Evolutionary conservation across 2,329 filamentous ascomycete species (phyloP), one percentile per base, ranked within the genome.

Genomic region (Colletotrichum acutatum): DNA sequence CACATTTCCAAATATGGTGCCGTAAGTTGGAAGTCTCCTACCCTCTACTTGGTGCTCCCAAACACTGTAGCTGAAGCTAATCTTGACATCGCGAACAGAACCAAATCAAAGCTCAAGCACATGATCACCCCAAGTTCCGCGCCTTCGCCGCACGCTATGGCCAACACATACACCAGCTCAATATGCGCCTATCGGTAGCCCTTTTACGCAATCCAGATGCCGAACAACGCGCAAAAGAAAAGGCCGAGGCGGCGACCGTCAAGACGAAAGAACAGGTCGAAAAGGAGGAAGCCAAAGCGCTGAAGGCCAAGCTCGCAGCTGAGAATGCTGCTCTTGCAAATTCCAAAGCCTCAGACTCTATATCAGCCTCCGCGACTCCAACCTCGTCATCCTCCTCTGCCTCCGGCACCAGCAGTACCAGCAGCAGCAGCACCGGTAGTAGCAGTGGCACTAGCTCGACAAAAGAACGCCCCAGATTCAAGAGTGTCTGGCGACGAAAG

Each of bases 1-100:
- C 90, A 92, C 79, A 82, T 92, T 66, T 92, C 90, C 68, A 92
- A 92, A 82, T 92, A 92, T 85, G 90, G 90, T 78, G 90, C 91
- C 68, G 90, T 92, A 88, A 76, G 90, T 83, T 59, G 60, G n/a
- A 19, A 56, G n/a, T 12, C 54, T 65, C 30, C 19, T 22, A 22
- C 1, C 8, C 42, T n/a, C 8, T 22, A n/a, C 42, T 11, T 5
- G 16, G 22, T 22, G 16, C 19, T 19, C 8, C 19, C 7, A n/a
- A 11, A 24, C 1, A 26, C 28, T 16, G 5, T 49, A n/a, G n/a
- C n/a, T n/a, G 42, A 49, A 49, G 30, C 67, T 74, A 58, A 66
- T 56, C 46, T 74, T 69, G 34, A 75, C 62, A 24, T 60, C 60
- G 26, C 28, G 52, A 22, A 53, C 74, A 92, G 90, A 92, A 92